phyloP scores from a whole-genome alignment of 345 rosid species.

The thale cress (Arabidopsis thaliana) region TAIR10.1 NC_003074.8:17737501-17738000 shows the following conservation, averaged over 20 bases:
- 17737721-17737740: conserved; percentile 64
- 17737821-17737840: conserved; percentile 63
- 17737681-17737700: conserved; percentile 62
- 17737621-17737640: conserved; percentile 56
- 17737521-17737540: neutral
- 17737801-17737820: conserved; percentile 64
- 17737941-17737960: conserved; percentile 80
- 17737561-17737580: neutral
- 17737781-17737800: conserved; percentile 65
- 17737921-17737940: conserved; percentile 85
- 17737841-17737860: conserved; percentile 69
- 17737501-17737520: neutral
- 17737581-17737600: neutral
- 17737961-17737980: conserved; percentile 94
- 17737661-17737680: conserved; percentile 55
- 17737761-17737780: conserved; percentile 60
- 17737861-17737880: conserved; percentile 90
- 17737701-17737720: conserved; percentile 53
- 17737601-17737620: conserved; percentile 25
- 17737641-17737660: conserved; percentile 52
- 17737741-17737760: conserved; percentile 63
- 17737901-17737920: conserved; percentile 93
- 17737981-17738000: conserved; percentile 89
- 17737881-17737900: conserved; percentile 98
- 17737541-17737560: neutral